A percentile compares a stretch with the other conserved stretches of the same genome.
Evolutionary conservation across 768 basidiomycete species (phyloP).

Genomic region (Pholiota molesta): DNA sequence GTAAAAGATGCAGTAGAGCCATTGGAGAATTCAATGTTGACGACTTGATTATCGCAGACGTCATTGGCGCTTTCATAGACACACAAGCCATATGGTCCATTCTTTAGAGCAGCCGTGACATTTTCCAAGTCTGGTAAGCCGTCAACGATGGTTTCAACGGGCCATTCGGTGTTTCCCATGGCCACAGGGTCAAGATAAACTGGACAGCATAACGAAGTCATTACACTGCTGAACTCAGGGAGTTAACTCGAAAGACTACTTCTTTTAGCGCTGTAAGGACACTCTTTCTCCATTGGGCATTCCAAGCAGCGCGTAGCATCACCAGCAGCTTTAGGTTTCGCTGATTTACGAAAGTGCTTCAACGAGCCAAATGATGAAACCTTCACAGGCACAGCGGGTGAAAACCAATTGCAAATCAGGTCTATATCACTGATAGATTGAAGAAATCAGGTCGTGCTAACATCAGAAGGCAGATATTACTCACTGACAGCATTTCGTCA

Average conservation of each 20-base stretch:
- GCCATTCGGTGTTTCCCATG: conserved; percentile 62
- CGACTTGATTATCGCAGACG: conserved; percentile 90
- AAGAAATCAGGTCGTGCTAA: conserved; percentile 1
- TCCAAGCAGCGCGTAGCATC: conserved; percentile 73
- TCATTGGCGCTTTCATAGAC: conserved; percentile 87
- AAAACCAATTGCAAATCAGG: conserved; percentile 77
- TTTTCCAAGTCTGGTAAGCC: conserved; percentile 88
- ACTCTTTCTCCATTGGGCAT: conserved; percentile 71
- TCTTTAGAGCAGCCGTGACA: conserved; percentile 68
- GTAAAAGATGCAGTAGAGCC: conserved; percentile 86
- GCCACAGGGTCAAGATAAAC: conserved; percentile 83
- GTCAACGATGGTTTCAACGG: conserved; percentile 69
- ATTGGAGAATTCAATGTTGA: conserved; percentile 84
- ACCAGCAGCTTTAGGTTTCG: conserved; percentile 73
- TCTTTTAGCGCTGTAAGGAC: conserved; percentile 88
- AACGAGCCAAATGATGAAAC: conserved; percentile 89
- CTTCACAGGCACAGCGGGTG: conserved; percentile 61
- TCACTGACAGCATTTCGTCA: conserved; percentile 93
- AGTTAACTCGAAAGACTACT: conserved; percentile 43
- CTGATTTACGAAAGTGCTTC: conserved; percentile 74
- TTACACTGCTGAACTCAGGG: neutral
- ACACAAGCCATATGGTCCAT: conserved; percentile 77
- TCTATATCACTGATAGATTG: conserved; percentile 72
- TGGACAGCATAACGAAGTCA: conserved; percentile 28
- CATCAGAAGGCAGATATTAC: conserved; percentile 24